phyloP scores from a whole-genome alignment of 805 yeast species.

The Cyberlindnera sargentensis region DNA sequence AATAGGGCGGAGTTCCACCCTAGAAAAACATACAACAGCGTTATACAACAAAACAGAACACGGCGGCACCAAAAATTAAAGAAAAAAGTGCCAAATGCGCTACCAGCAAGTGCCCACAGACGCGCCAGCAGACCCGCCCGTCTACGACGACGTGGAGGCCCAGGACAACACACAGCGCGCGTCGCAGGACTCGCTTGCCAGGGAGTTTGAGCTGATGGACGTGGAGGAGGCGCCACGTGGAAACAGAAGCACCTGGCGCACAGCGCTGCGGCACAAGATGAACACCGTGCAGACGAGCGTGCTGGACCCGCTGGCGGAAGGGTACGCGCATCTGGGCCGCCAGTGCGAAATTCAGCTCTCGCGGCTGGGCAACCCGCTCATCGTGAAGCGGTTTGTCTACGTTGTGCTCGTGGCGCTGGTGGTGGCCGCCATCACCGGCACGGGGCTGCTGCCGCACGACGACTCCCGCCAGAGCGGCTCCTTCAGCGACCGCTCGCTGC shows the following conservation, averaged over 20 bases:
- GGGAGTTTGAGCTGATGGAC: constrained; percentile 37
- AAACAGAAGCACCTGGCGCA: constrained; percentile 1
- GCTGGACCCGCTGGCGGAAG: constrained; percentile 41
- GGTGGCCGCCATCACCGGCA: constrained; percentile 49
- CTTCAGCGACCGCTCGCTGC: constrained; percentile 51
- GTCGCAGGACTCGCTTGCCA: constrained; percentile 5
- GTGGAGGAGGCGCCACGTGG: constrained; percentile 1
- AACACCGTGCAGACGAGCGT: constrained; percentile 20
- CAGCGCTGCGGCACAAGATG: neutral
- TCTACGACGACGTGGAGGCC: constrained; percentile 13
- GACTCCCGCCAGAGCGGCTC: constrained; percentile 40
- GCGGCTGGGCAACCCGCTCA: constrained; percentile 78
- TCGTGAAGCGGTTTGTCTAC: constrained; percentile 70
- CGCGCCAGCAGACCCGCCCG: constrained; percentile 22
- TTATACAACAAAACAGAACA: neutral
- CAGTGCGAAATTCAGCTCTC: constrained; percentile 52
- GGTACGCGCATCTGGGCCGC: constrained; percentile 26
- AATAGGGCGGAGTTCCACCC: neutral
- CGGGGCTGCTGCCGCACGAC: constrained; percentile 45
- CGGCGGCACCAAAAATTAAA: neutral
- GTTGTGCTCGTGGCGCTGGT: constrained; percentile 56
- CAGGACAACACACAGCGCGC: neutral
- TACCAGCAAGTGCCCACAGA: constrained; percentile 21
- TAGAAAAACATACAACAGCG: neutral
- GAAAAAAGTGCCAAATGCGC: constrained; percentile 1